Evolutionary conservation across 352 stramenopile species (phyloP).

Genomic region (Pythium rishiriense): DNA sequence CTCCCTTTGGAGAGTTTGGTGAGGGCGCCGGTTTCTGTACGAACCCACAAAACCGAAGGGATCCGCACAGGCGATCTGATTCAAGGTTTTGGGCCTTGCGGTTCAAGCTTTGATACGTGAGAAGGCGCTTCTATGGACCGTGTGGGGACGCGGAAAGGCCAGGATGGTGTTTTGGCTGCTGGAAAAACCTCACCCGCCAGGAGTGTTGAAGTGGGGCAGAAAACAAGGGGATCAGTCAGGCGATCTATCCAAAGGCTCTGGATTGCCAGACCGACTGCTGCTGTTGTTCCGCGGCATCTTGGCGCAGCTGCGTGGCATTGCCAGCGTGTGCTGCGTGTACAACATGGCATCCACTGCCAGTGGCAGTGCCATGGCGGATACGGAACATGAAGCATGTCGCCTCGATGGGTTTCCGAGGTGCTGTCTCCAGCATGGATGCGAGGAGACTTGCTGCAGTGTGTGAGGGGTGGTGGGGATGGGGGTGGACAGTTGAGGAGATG

Average conservation of each 20-base stretch:
- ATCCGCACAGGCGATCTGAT: neutral
- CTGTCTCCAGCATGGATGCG: neutral
- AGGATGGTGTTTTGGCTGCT: neutral
- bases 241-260: neutral
- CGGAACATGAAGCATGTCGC: too few relatives aligned
- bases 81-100: neutral
- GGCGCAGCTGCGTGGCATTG: neutral
- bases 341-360: too few relatives aligned
- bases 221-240: conserved; percentile 3
- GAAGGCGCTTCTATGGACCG: too few relatives aligned
- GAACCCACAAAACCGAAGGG: neutral
- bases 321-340: conserved; percentile 4
- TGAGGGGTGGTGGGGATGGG: conserved; percentile 1
- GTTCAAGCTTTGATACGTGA: too few relatives aligned
- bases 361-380: neutral
- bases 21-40: neutral
- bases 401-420: too few relatives aligned
- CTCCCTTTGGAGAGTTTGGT: neutral
- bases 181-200: conserved; percentile 5
- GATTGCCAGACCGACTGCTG: neutral
- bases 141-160: neutral
- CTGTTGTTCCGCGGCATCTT: neutral
- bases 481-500: conserved; percentile 1
- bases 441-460: neutral
- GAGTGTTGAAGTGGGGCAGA: conserved; percentile 5